Percentiles rank a stretch among this genome's conserved stretches.
Evolutionary conservation across 768 basidiomycete species (phyloP).

Genomic region (Sporobolomyces pararoseus): DNA sequence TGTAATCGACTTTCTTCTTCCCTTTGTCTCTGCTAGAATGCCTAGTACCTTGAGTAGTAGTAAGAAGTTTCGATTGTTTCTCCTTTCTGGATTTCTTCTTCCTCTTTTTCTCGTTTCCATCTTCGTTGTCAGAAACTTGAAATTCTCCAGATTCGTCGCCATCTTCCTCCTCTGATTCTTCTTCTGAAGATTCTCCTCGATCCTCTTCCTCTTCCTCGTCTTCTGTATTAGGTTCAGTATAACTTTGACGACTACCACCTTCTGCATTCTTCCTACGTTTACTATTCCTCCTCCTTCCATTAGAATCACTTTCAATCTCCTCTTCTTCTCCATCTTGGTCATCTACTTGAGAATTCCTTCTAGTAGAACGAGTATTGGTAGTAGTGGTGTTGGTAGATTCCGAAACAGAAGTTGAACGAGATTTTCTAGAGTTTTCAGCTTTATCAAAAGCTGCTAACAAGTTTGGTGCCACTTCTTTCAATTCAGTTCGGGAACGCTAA

Average conservation of each 20-base stretch:
- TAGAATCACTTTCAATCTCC: too few relatives aligned
- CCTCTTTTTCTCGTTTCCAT: constrained; percentile 11
- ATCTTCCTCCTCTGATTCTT: constrained; percentile 8
- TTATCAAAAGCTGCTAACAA: constrained; percentile 10
- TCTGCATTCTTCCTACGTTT: neutral
- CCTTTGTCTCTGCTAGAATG: neutral
- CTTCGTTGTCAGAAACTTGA: neutral
- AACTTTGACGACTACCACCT: too few relatives aligned
- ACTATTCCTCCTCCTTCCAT: neutral
- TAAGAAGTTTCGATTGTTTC: too few relatives aligned
- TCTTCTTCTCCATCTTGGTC: neutral
- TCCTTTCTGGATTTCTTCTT: constrained; percentile 3
- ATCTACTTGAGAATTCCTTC: too few relatives aligned
- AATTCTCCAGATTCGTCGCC: neutral
- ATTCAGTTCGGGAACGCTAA: constrained; percentile 22
- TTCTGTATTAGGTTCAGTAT: too few relatives aligned
- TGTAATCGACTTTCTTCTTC: neutral
- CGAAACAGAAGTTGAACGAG: constrained; percentile 1
- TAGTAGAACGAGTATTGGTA: neutral
- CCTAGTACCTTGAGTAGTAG: neutral
- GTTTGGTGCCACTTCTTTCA: neutral
- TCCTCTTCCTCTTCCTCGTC: too few relatives aligned
- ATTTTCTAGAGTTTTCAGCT: too few relatives aligned
- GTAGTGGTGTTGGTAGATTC: neutral
- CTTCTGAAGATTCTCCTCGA: constrained; percentile 7